phyloP scores from a whole-genome alignment of 192 early-diverging fungal genomes.

The Podila epicladia region DNA sequence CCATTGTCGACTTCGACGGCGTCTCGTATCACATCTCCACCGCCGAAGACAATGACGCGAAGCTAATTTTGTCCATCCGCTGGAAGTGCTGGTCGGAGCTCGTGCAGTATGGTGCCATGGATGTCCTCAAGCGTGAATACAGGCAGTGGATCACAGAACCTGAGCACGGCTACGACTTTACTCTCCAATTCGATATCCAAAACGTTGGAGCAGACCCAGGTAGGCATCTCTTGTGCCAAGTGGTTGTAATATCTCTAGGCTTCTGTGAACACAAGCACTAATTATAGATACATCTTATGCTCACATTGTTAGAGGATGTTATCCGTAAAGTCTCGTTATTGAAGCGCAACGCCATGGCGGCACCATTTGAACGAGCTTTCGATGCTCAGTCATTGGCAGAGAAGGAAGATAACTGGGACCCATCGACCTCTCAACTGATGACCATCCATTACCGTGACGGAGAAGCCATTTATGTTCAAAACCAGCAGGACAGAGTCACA shows the following conservation, averaged over 20 bases:
- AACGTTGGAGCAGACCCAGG: conserved; percentile 79
- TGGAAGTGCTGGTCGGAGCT: conserved; percentile 91
- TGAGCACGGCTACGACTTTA: conserved; percentile 82
- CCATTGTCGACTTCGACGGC: conserved; percentile 97
- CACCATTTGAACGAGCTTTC: conserved; percentile 93
- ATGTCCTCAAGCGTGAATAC: conserved; percentile 88
- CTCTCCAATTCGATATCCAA: conserved; percentile 85
- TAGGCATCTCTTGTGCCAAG: conserved; percentile 24
- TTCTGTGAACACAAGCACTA: background rate
- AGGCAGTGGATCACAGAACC: conserved; percentile 68
- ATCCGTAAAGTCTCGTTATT: conserved; percentile 87
- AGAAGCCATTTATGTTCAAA: conserved; percentile 94
- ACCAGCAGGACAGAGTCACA: conserved; percentile 92
- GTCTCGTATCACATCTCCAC: conserved; percentile 89
- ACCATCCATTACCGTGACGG: conserved; percentile 92
- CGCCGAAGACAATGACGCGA: conserved; percentile 55
- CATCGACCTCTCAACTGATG: conserved; percentile 80
- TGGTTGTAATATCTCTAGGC: background rate
- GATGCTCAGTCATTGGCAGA: conserved; percentile 80
- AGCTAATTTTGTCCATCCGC: conserved; percentile 79
- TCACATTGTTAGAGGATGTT: conserved; percentile 61
- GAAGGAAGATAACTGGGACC: conserved; percentile 74
- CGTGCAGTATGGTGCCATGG: conserved; percentile 79
- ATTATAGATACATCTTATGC: background rate
- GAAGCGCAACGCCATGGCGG: conserved; percentile 95